Percentiles rank a stretch among this genome's conserved stretches.
Conservation (phyloP, 75 land plant species). For the Larix kaempferi region DNA sequence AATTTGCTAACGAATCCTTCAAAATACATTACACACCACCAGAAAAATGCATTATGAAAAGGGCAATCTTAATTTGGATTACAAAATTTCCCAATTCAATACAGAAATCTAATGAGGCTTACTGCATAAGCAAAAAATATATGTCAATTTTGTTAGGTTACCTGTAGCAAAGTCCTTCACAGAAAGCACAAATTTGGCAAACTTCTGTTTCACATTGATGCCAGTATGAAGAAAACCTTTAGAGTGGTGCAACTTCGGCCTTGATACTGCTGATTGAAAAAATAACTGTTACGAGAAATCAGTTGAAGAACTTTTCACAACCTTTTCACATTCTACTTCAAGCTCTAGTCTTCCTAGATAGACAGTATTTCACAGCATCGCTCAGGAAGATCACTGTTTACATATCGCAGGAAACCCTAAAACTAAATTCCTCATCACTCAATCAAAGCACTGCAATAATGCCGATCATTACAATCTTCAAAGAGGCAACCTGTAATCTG, state of each 20-base stretch:
- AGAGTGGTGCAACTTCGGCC: neutral
- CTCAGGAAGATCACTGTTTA: conserved; percentile 39
- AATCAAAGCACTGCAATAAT: neutral
- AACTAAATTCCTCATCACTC: too few species aligned
- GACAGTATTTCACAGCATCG: conserved; percentile 40
- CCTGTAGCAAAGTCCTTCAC: conserved; percentile 36
- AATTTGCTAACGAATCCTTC: neutral
- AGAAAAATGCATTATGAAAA: too few species aligned
- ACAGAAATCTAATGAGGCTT: too few species aligned
- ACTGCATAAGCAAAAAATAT: too few species aligned
- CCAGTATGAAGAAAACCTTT: neutral
- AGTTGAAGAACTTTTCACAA: conserved; percentile 9
- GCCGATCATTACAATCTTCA: neutral
- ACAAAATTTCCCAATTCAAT: too few species aligned
- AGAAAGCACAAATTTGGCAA: conserved; percentile 20
- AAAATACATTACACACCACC: too few species aligned
- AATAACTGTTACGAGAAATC: neutral
- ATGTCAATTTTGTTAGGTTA: conserved; percentile 17
- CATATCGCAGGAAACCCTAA: conserved; percentile 4
- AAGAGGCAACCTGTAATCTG: conserved; percentile 28
- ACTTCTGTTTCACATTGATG: too few species aligned
- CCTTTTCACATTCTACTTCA: conserved; percentile 13
- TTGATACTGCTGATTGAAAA: neutral
- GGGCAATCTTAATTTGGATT: too few species aligned
- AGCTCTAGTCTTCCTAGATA: conserved; percentile 32